A percentile compares a stretch with the other conserved stretches of the same genome.
phyloP scores from a whole-genome alignment of 139 green algal genomes.

The Picochlorum costavermella region DNA sequence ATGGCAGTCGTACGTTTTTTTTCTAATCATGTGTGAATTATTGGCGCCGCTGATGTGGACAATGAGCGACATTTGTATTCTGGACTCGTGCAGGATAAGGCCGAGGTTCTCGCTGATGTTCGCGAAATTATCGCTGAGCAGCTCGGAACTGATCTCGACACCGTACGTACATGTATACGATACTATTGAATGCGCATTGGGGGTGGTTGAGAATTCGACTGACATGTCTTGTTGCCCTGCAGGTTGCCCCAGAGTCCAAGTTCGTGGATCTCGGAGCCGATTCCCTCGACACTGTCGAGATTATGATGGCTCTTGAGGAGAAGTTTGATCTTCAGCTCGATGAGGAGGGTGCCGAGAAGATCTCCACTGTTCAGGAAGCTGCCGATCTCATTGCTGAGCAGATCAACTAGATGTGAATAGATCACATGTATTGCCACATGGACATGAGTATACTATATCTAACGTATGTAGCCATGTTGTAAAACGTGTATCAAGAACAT shows the following conservation, averaged over 20 bases:
- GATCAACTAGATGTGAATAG: conserved; percentile 40
- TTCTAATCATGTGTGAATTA: background rate
- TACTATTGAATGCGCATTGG: background rate
- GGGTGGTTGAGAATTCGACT: no score
- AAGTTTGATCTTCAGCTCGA: conserved; percentile 94
- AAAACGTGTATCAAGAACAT: background rate
- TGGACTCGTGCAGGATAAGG: conserved; percentile 54
- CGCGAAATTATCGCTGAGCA: conserved; percentile 87
- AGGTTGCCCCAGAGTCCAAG: conserved; percentile 78
- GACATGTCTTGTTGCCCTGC: conserved; percentile 5
- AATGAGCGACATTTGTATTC: no score
- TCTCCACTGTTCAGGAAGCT: conserved; percentile 67
- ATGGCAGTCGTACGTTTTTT: conserved; percentile 16
- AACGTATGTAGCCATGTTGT: background rate
- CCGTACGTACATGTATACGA: conserved; percentile 33
- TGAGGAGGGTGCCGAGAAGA: conserved; percentile 95
- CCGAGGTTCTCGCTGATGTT: conserved; percentile 75
- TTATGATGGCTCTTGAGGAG: conserved; percentile 99
- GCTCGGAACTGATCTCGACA: conserved; percentile 81
- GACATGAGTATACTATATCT: background rate
- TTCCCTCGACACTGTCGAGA: conserved; percentile 97
- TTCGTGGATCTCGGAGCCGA: conserved; percentile 96
- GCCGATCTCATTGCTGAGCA: conserved; percentile 81
- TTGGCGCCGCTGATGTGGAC: background rate
- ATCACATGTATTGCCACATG: conserved; percentile 16